Conservation (phyloP, 2,329 filamentous ascomycete species). For the Curvularia sp. region DNA sequence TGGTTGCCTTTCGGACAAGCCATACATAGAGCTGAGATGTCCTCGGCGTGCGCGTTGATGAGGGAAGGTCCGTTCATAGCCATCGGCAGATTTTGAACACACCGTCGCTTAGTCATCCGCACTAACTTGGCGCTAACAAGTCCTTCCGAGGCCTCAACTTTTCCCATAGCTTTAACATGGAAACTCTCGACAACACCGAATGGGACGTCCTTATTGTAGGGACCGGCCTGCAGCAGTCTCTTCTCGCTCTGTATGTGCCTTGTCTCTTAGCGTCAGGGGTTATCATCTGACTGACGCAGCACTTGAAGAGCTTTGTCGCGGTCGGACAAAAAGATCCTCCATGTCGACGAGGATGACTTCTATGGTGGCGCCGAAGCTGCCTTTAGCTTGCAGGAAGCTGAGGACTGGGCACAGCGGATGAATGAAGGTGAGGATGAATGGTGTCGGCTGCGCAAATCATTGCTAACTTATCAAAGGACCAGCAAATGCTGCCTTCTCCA, state of each 20-base stretch:
- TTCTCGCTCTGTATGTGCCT: conserved; percentile 61
- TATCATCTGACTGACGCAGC: conserved; percentile 76
- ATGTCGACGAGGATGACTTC: conserved; percentile 85
- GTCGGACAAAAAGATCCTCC: conserved; percentile 88
- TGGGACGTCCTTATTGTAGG: conserved; percentile 63
- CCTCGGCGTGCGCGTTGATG: conserved; percentile 49
- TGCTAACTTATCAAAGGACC: conserved; percentile 26
- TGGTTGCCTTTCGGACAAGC: conserved; percentile 44
- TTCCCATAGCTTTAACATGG: conserved; percentile 50
- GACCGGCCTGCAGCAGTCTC: conserved; percentile 61
- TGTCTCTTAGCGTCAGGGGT: conserved; percentile 23
- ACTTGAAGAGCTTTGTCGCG: conserved; percentile 83
- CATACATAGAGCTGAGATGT: conserved; percentile 43
- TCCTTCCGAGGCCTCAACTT: conserved; percentile 29
- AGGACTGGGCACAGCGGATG: conserved; percentile 70
- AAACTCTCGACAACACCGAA: conserved; percentile 58
- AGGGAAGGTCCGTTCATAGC: conserved; percentile 23
- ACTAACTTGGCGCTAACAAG: conserved; percentile 31
- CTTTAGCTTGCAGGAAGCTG: conserved; percentile 81
- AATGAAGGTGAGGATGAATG: conserved; percentile 39
- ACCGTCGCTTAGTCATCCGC: conserved; percentile 43
- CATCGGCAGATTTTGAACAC: conserved; percentile 34
- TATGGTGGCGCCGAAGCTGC: conserved; percentile 89
- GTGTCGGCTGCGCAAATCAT: neutral
- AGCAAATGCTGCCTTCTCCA: conserved; percentile 34